Evolutionary conservation across 805 yeast genomes (phyloP).

Genomic region (Yarrowia keelungensis): DNA sequence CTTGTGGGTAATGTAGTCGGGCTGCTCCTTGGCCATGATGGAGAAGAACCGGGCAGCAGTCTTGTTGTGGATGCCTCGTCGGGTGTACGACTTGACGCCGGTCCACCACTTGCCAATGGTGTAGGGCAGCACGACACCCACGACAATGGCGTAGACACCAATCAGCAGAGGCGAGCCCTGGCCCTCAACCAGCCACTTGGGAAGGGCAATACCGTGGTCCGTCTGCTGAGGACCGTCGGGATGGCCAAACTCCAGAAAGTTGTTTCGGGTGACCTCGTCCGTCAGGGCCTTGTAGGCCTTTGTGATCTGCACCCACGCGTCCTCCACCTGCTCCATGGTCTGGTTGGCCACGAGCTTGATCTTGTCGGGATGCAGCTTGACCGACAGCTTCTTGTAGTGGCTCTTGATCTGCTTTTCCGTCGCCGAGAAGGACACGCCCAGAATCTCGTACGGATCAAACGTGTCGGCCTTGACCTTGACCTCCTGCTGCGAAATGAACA

Average conservation of each 20-base stretch:
- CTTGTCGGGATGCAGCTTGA: slow-evolving; percentile 94
- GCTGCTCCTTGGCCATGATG: slow-evolving; percentile 67
- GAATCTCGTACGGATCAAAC: slow-evolving; percentile 91
- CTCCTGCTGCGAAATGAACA: slow-evolving; percentile 50
- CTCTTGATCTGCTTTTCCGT: slow-evolving; percentile 78
- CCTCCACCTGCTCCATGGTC: slow-evolving; percentile 71
- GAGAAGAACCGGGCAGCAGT: slow-evolving; percentile 84
- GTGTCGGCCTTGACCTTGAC: slow-evolving; percentile 48
- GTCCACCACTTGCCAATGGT: slow-evolving; percentile 92
- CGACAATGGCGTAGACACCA: slow-evolving; percentile 68
- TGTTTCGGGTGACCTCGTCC: slow-evolving; percentile 82
- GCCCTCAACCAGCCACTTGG: slow-evolving; percentile 87
- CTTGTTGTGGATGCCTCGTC: slow-evolving; percentile 77
- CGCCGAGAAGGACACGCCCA: slow-evolving; percentile 74
- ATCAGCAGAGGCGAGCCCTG: slow-evolving; percentile 70
- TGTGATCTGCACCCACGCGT: slow-evolving; percentile 77
- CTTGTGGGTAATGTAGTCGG: slow-evolving; percentile 60
- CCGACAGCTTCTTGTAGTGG: slow-evolving; percentile 83
- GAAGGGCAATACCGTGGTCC: slow-evolving; percentile 93
- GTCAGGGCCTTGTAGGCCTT: slow-evolving; percentile 96
- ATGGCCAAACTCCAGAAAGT: slow-evolving; percentile 87
- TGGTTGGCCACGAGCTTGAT: slow-evolving; percentile 63
- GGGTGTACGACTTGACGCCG: slow-evolving; percentile 77
- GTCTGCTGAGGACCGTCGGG: slow-evolving; percentile 97
- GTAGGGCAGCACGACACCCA: slow-evolving; percentile 80